Base-by-base conservation (phyloP, 495 filamentous ascomycete species). In the Penicillium alfredii region DNA sequence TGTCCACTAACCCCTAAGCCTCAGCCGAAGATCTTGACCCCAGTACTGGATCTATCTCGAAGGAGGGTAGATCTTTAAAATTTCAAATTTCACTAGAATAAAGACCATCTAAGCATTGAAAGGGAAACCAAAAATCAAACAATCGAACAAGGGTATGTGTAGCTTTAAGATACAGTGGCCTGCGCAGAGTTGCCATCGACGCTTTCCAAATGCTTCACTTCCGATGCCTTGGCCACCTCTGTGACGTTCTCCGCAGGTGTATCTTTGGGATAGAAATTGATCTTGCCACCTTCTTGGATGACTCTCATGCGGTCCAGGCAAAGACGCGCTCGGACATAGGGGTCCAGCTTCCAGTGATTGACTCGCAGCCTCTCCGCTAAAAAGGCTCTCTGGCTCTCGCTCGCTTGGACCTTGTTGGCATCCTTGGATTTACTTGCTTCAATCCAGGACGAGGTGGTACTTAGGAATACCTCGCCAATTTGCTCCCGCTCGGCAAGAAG, bases 291-390 rank as follows among this genome's bases (percentile, higher is more conserved):
- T 1, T 68, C 54, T 29, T 71, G 59, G 27, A 92, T 72, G 32
- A 90, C 69, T 0, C 81, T 75, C 3, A 66, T 74, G 12, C 86
- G 74, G 49, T 92, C 86, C 38, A 89, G 85, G 20, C 69, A 59
- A 5, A 73, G 75, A 47, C 80, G 66, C 9, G 83, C 84, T n/a
- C 87, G 68, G 6, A 84, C 24, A 54, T 86, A 87, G 0, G 81
- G 82, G 49, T 92, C 86, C 2, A 88, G 47, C 13, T 63, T 55
- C 90, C 92, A 98, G 60, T 96, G 93, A 40, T 87, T 85, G 24
- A 74, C 69, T 7, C 76, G 67, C 38, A 96, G 53, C 30, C 72
- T 57, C 40, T 73, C 74, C 1, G 78, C 63, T 3, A 94, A 53
- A 29, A 69, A 68, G 7, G 79, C 74, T 33, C 74, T 68, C n/a